Evolutionary conservation across 106 monocot species (phyloP), one percentile per base, ranked within the genome.

Genomic region (Dendrobium catenatum): DNA sequence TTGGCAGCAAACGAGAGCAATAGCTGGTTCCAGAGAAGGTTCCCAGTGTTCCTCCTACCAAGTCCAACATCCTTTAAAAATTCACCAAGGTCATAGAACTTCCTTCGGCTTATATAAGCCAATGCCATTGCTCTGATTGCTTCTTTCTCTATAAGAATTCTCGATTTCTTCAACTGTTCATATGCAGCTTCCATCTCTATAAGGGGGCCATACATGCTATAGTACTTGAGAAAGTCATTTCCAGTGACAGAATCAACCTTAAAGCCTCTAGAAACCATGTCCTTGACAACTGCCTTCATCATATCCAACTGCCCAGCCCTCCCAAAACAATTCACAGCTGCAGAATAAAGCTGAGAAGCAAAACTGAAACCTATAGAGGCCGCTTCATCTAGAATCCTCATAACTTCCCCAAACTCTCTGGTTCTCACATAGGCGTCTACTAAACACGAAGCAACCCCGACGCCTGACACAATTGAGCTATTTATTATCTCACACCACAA

Each of bases 1-100:
- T 98, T 95, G 19, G 85, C 92, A 29, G 94, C 97, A 85, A 88
- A 98, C 1, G 97, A 94, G 11, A 98, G 89, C 80, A 98, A 80
- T 24, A 89, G 83, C 20, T 93, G 82, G 79, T 98, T 98, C 97
- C 94, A 98, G 9, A 98, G 81, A 27, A 98, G 90, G 87, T 93
- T 98, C 18, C 94, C 97, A 41, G 24, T 77, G 33, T 93, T 94
- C n/a, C 89, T 72, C 80, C 97, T 67, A 5, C 84, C 73, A 47
- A 98, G 92, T 15, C 94, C 94, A 37, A 94, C 88, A 83, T 95
- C 94, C 43, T 83, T 84, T 26, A 93, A 42, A 51, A 98, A 98
- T 55, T 94, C 93, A 22, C 94, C 91, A 51, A 98, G 77, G 73
- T 79, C 83, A 70, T 92, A 94, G 72, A 85, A 94, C 79, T 93